A percentile compares a stretch with the other conserved stretches of the same genome.
Conservation (phyloP, 139 green algal genomes). For the Zygnema cylindricum region DNA sequence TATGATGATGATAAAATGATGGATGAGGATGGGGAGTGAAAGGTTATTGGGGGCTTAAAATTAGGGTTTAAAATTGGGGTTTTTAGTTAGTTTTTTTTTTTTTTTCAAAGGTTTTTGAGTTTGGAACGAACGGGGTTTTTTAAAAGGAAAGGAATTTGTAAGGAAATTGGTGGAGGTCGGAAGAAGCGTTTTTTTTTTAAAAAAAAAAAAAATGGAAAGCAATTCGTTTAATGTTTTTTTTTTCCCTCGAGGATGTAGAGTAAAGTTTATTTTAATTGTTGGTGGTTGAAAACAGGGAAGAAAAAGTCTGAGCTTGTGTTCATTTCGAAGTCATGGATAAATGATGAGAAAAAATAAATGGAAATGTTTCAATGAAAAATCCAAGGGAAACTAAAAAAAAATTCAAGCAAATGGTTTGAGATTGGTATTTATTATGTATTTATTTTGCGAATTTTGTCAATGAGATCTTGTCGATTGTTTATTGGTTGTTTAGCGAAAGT, state of each 20-base stretch:
- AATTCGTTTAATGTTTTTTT: neutral
- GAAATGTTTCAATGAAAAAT: neutral
- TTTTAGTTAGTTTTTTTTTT: neutral
- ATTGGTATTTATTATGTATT: too few species aligned
- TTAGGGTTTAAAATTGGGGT: neutral
- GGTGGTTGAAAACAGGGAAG: neutral
- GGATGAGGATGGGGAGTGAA: neutral
- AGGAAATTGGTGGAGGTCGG: too few species aligned
- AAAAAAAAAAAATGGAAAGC: neutral
- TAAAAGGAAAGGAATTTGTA: neutral
- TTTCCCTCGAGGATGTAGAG: neutral
- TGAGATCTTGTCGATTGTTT: too few species aligned
- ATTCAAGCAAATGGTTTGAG: neutral
- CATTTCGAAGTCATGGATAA: neutral
- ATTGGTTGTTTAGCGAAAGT: too few species aligned
- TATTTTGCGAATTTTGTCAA: too few species aligned
- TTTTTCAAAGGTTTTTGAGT: neutral
- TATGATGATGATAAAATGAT: conserved; percentile 22
- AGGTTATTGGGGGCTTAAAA: too few species aligned
- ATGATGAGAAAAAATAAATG: neutral
- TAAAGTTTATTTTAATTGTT: neutral
- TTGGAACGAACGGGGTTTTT: neutral
- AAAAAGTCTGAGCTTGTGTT: neutral
- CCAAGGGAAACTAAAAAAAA: neutral
- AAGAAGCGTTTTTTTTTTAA: neutral